These are phyloP conservation scores for Populus deltoides DNA, from an alignment of 345 rosid genomes.

Conservation along the genomic window DNA sequence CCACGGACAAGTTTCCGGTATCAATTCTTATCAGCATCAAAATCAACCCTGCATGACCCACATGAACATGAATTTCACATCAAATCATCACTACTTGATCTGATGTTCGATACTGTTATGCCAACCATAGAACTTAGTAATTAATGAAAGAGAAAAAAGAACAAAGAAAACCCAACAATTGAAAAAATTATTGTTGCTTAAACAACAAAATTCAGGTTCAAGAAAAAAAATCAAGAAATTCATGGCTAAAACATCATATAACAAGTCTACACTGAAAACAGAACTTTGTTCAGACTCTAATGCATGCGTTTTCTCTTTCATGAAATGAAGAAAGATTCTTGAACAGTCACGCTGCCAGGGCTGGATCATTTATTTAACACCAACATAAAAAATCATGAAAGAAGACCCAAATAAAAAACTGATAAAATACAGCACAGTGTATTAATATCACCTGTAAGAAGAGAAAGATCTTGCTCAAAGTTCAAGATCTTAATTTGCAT, in stretches of 20 bases:
- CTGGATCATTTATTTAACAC: background rate
- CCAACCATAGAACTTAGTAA: background rate
- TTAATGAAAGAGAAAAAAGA: background rate
- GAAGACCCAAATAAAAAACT: background rate
- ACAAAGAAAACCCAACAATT: background rate
- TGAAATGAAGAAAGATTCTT: background rate
- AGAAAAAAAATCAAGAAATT: background rate
- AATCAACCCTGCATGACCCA: conserved; percentile 34
- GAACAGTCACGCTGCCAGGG: background rate
- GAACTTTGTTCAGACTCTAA: background rate
- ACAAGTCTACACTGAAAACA: background rate
- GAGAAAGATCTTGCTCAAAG: conserved; percentile 11
- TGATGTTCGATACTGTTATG: background rate
- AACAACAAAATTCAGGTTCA: background rate
- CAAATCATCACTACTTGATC: conserved; percentile 7
- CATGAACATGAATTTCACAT: conserved; percentile 10
- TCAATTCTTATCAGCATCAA: conserved; percentile 18
- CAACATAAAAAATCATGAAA: background rate
- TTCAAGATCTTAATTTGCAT: conserved; percentile 10
- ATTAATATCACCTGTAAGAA: background rate
- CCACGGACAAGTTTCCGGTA: conserved; percentile 36
- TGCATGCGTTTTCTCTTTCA: background rate
- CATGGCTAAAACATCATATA: background rate
- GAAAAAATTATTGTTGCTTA: background rate
- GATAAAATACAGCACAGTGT: background rate